Evolutionary conservation across 2,329 filamentous ascomycete genomes (phyloP).

Genomic region (Clarireedia sp.): DNA sequence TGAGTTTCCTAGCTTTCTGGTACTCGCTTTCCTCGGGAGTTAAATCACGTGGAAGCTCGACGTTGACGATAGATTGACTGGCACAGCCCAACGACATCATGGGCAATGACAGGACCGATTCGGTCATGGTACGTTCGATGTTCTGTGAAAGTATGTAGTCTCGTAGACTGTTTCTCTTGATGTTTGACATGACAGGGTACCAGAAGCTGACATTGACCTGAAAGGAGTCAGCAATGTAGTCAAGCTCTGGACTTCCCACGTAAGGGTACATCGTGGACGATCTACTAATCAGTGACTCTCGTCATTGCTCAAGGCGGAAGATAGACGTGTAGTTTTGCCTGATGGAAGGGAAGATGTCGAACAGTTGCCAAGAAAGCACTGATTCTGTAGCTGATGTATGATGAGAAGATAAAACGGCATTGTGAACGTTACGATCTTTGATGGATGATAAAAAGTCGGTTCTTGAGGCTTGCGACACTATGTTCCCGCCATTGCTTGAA

Average conservation of each 20-base stretch:
- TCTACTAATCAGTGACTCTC: conserved; percentile 31
- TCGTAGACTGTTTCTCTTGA: conserved; percentile 26
- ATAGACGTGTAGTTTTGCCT: conserved; percentile 38
- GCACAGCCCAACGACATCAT: conserved; percentile 42
- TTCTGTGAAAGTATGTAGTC: not conserved
- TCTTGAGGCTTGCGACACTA: not conserved
- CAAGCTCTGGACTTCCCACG: conserved; percentile 35
- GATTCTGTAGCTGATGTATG: conserved; percentile 44
- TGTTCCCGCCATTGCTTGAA: not conserved
- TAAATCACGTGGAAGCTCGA: conserved; percentile 18
- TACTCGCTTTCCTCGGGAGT: conserved; percentile 27
- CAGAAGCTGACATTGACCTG: conserved; percentile 43
- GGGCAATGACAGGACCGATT: conserved; percentile 36
- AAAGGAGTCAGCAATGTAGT: conserved; percentile 37
- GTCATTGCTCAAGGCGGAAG: conserved; percentile 40
- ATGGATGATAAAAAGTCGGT: not conserved
- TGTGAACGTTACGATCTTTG: conserved; percentile 25
- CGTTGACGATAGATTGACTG: conserved; percentile 32
- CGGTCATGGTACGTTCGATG: not conserved
- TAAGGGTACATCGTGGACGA: conserved; percentile 35
- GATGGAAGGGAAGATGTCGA: conserved; percentile 37
- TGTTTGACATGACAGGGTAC: conserved; percentile 42
- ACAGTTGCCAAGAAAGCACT: conserved; percentile 44
- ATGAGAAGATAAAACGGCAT: conserved; percentile 42
- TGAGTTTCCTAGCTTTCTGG: conserved; percentile 19